Percentiles rank a stretch among this genome's conserved stretches.
phyloP scores from a whole-genome alignment of 352 stramenopile species.

The Lagenidium giganteum region DNA sequence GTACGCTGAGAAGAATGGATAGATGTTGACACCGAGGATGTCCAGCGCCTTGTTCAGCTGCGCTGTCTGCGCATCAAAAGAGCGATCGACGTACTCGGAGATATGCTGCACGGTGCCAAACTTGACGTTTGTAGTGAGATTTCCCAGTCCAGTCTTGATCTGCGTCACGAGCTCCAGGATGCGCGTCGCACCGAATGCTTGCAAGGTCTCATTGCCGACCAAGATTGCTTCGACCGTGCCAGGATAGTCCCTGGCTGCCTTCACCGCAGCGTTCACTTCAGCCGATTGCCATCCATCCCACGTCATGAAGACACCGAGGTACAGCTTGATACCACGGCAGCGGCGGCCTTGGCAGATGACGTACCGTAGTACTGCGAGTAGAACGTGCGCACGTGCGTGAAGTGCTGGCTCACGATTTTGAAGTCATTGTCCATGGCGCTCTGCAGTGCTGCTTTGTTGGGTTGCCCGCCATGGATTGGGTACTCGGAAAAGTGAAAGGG shows the following conservation, averaged over 20 bases:
- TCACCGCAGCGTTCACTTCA: constrained; percentile 5
- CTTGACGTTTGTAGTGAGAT: constrained; percentile 1
- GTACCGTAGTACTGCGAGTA: constrained; percentile 15
- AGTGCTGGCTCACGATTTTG: constrained; percentile 5
- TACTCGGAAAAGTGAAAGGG: constrained; percentile 18
- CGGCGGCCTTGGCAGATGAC: constrained; percentile 10
- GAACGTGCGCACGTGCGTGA: constrained; percentile 18
- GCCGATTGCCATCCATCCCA: constrained; percentile 3
- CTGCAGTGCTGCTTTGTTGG: neutral
- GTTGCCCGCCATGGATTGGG: constrained; percentile 6
- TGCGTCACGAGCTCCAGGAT: constrained; percentile 20
- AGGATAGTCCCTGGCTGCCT: constrained; percentile 6
- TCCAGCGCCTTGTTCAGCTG: constrained; percentile 25
- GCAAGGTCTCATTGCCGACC: constrained; percentile 13
- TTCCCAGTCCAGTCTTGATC: constrained; percentile 23
- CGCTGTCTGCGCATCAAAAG: constrained; percentile 25
- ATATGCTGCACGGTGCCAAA: constrained; percentile 27
- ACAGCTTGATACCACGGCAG: constrained; percentile 10
- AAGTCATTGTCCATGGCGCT: constrained; percentile 18
- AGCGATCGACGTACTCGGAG: constrained; percentile 36
- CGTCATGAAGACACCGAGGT: constrained; percentile 20
- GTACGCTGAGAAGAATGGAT: constrained; percentile 16
- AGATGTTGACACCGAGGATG: constrained; percentile 32
- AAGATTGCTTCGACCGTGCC: constrained; percentile 8
- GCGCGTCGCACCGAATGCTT: constrained; percentile 15